phyloP scores from a whole-genome alignment of 192 early-diverging fungal species.

The Backusella tarrabulga region DNA sequence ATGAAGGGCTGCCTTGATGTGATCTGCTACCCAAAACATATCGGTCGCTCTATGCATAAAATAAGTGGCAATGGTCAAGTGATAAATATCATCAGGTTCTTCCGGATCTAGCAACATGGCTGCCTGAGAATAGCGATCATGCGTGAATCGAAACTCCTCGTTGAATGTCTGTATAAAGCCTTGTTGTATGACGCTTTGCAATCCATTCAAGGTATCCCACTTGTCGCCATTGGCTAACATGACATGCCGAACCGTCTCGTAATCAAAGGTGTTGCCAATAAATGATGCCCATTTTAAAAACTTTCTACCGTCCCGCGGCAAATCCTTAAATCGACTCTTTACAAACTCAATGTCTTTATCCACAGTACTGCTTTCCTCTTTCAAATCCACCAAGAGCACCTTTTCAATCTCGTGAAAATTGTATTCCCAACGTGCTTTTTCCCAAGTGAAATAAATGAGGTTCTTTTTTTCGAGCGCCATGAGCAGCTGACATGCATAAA shows the following conservation, averaged over 20 bases:
- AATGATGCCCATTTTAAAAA: slow-evolving; percentile 39
- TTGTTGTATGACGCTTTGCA: slow-evolving; percentile 28
- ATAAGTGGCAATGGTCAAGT: slow-evolving; percentile 25
- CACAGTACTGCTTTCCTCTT: not conserved
- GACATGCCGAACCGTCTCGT: slow-evolving; percentile 23
- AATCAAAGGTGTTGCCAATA: slow-evolving; percentile 34
- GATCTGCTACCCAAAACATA: slow-evolving; percentile 35
- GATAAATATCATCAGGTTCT: slow-evolving; percentile 15
- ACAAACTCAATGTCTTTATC: slow-evolving; percentile 29
- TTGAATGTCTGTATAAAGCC: slow-evolving; percentile 29
- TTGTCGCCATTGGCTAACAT: slow-evolving; percentile 14
- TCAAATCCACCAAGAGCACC: not conserved
- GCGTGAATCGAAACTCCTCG: slow-evolving; percentile 32
- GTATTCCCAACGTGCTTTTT: slow-evolving; percentile 32
- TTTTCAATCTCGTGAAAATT: slow-evolving; percentile 30
- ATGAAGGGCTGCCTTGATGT: slow-evolving; percentile 23
- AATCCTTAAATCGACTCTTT: slow-evolving; percentile 19
- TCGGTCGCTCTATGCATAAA: slow-evolving; percentile 21
- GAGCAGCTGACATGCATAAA: slow-evolving; percentile 31
- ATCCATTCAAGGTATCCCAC: slow-evolving; percentile 22
- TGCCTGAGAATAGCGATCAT: slow-evolving; percentile 37
- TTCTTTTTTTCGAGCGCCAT: slow-evolving; percentile 27
- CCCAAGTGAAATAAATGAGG: slow-evolving; percentile 32
- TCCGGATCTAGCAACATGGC: slow-evolving; percentile 12
- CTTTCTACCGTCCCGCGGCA: slow-evolving; percentile 27